phyloP scores from a whole-genome alignment of 2,329 filamentous ascomycete genomes.

The Stachybotrys chartarum region DNA sequence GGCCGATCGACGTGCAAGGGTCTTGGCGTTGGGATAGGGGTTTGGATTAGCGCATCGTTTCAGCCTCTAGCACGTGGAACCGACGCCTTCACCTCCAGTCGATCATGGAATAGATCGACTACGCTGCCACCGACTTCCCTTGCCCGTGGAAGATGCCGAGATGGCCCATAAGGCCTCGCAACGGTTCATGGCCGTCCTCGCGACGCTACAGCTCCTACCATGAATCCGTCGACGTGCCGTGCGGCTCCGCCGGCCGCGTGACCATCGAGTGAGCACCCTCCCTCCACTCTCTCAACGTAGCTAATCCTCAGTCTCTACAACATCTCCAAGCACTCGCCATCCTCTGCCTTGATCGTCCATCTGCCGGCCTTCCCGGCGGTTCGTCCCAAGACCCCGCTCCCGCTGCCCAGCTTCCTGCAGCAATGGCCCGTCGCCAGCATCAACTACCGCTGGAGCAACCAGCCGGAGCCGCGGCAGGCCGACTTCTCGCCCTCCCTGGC shows the following conservation, averaged over 20 bases:
- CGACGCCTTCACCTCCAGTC: too few species aligned
- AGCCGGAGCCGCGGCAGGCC: conserved; percentile 7
- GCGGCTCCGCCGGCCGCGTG: conserved; percentile 42
- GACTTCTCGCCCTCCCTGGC: conserved; percentile 16
- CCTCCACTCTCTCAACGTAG: conserved; percentile 8
- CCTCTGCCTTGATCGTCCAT: conserved; percentile 45
- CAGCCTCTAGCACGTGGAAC: too few species aligned
- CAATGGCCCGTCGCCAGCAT: conserved; percentile 44
- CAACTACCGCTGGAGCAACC: conserved; percentile 49
- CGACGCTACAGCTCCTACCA: conserved; percentile 11
- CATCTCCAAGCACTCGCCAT: conserved; percentile 23
- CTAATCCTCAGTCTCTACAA: conserved; percentile 39
- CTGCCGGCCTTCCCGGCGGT: conserved; percentile 40
- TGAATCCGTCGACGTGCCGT: conserved; percentile 37
- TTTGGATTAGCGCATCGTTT: too few species aligned
- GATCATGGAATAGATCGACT: too few species aligned
- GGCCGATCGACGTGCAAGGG: too few species aligned
- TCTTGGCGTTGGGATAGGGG: too few species aligned
- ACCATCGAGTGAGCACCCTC: conserved; percentile 37
- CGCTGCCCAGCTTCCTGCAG: conserved; percentile 33
- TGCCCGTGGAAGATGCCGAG: conserved; percentile 11
- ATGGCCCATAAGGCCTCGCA: conserved; percentile 5
- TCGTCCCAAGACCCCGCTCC: conserved; percentile 10
- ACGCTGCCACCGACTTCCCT: too few species aligned
- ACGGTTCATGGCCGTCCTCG: conserved; percentile 3